Evolutionary conservation across 2,329 filamentous ascomycete species (phyloP), one percentile per base, ranked within the genome.

Genomic region (Epichloe festucae): DNA sequence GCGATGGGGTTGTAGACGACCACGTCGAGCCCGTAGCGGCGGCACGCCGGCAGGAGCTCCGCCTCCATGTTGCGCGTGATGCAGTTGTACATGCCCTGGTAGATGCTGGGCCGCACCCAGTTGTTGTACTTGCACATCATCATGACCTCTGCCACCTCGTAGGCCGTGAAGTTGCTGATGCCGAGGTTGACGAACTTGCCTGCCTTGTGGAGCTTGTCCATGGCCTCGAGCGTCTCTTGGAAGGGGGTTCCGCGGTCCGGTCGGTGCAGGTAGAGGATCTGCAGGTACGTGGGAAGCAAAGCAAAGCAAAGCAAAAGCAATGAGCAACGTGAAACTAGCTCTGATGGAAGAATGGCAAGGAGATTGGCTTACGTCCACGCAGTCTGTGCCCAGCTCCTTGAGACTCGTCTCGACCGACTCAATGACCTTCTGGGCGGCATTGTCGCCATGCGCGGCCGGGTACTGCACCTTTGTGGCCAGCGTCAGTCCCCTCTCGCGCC

Each of bases 21-120:
- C 45, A 93, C 76, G 56, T 89, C 84, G 21, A 93, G 74, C 2
- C 85, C 85, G 64, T 89, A 91, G 49, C 85, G 79, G 21, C 80
- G 79, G 62, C 85, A 89, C 21, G 82, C 81, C 3, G 81, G 80
- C 50, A 93, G 76, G 42, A 93, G 72, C 65, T 93, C 87, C 1
- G 77, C 65, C 65, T 93, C 88, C 56, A 91, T 83, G 51, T 78
- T 79, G 49, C 88, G 80, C 21, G 82, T 87, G 58, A 90, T 86
- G 52, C 78, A 80, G 66, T 91, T 91, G 69, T 91, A 91, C 86
- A 94, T 91, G 60, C 77, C 89, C 67, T 93, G 88, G 67, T 88
- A 95, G 52, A 94, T 81, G 0, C 85, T 89, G 1, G 89, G 89
- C 40, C 84, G 78, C 15, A 94, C 85, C 87, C 87, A 94, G 55